Conservation (phyloP, 768 basidiomycete genomes). For the Rubroboletus satanas region DNA sequence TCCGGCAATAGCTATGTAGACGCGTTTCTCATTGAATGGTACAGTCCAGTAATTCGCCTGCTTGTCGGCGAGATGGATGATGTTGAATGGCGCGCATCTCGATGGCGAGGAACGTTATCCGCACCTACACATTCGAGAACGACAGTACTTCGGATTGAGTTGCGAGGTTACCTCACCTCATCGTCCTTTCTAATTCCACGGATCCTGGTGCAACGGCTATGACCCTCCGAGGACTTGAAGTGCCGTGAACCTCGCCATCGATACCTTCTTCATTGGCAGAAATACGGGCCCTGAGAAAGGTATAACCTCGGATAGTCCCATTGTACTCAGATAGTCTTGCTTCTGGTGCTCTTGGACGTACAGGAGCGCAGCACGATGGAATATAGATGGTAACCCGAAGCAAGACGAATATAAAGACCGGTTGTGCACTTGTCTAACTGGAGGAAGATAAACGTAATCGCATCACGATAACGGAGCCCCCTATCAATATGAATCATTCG, state of each 20-base stretch:
- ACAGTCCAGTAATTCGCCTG: background rate
- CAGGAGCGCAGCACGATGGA: background rate
- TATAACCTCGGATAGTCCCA: background rate
- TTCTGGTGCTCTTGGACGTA: conserved; percentile 6
- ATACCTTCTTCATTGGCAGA: background rate
- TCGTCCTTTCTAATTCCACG: background rate
- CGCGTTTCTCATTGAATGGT: background rate
- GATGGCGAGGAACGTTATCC: background rate
- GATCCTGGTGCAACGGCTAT: background rate
- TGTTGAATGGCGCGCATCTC: background rate
- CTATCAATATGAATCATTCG: conserved; percentile 10
- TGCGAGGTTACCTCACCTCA: conserved; percentile 1
- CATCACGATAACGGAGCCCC: conserved; percentile 9
- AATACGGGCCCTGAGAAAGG: background rate
- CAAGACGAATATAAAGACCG: background rate
- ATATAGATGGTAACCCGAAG: background rate
- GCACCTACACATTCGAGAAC: background rate
- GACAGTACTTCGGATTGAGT: background rate
- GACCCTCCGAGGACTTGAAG: conserved; percentile 11
- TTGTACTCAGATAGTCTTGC: background rate
- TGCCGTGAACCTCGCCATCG: background rate
- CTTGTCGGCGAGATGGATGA: background rate
- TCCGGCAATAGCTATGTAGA: background rate
- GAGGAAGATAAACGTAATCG: conserved; percentile 1
- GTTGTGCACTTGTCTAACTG: background rate